These are phyloP conservation scores for Citrus cavaleriei DNA, from an alignment of 345 rosid genomes.

Conservation along the genomic window DNA sequence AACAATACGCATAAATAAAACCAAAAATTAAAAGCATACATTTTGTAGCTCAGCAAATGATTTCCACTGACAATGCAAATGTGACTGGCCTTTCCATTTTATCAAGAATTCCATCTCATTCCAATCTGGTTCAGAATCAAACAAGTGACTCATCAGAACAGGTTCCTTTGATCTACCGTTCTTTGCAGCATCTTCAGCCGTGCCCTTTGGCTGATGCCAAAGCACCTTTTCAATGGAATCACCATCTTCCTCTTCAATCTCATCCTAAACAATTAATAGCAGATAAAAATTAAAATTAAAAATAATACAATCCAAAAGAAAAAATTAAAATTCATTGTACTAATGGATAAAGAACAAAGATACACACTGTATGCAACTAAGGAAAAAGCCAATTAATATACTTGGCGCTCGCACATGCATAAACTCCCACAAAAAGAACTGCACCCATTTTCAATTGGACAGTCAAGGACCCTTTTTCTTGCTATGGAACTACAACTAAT, in stretches of 20 bases:
- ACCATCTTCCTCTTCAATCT: constrained; percentile 90
- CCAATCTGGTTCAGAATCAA: constrained; percentile 83
- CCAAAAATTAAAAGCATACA: constrained; percentile 38
- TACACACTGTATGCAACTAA: background rate
- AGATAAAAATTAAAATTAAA: background rate
- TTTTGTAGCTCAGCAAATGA: constrained; percentile 74
- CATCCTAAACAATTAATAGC: constrained; percentile 56
- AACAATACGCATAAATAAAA: background rate
- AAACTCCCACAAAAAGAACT: background rate
- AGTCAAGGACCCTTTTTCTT: no score
- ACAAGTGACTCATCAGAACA: constrained; percentile 62
- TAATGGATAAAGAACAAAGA: background rate
- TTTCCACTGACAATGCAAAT: constrained; percentile 98
- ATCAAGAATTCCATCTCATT: constrained; percentile 86
- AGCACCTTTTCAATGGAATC: constrained; percentile 93
- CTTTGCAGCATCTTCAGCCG: constrained; percentile 64
- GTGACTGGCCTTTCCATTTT: constrained; percentile 99
- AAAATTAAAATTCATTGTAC: background rate
- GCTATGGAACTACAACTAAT: no score
- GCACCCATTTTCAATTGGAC: background rate
- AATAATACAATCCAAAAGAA: background rate
- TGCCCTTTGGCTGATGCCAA: constrained; percentile 95
- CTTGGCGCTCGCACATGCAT: background rate
- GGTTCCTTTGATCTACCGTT: constrained; percentile 70
- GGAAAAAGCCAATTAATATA: background rate